Conservation (phyloP, 2,329 filamentous ascomycete genomes). For the Pseudopyrenochaeta lycopersici region DNA sequence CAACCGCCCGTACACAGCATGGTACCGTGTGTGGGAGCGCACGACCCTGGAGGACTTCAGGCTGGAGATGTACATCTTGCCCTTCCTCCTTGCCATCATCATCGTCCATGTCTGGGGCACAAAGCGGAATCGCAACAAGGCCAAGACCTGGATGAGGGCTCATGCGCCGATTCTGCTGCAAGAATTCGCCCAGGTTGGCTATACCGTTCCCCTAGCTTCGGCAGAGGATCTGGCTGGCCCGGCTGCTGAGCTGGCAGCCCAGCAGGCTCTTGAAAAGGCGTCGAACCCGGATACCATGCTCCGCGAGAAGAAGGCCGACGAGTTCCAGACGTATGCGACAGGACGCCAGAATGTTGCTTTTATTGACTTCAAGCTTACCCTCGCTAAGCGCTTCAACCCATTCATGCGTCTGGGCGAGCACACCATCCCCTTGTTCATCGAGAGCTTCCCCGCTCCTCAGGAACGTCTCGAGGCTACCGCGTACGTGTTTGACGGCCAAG, state of each 20-base stretch:
- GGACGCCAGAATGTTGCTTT: constrained; percentile 94
- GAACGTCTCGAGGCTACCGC: constrained; percentile 80
- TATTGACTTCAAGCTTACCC: constrained; percentile 81
- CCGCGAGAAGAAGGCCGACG: constrained; percentile 86
- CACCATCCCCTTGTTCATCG: constrained; percentile 78
- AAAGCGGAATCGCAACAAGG: constrained; percentile 79
- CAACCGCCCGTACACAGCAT: constrained; percentile 81
- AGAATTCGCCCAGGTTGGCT: constrained; percentile 91
- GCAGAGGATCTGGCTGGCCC: constrained; percentile 55
- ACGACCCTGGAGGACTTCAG: constrained; percentile 84
- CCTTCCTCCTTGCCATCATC: constrained; percentile 77
- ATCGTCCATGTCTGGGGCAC: constrained; percentile 83
- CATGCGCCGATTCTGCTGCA: constrained; percentile 75
- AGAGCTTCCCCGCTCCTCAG: constrained; percentile 72
- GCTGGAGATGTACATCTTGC: constrained; percentile 83
- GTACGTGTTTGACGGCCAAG: constrained; percentile 93
- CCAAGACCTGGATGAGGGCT: constrained; percentile 79
- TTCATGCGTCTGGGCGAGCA: constrained; percentile 72
- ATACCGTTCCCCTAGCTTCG: constrained; percentile 54
- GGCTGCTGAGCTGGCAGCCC: constrained; percentile 48
- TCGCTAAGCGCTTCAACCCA: constrained; percentile 90
- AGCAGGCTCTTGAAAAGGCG: constrained; percentile 51
- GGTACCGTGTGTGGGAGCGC: constrained; percentile 97
- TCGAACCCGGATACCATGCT: constrained; percentile 69
- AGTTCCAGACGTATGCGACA: constrained; percentile 87